A percentile compares a stretch with the other conserved stretches of the same genome.
phyloP scores from a whole-genome alignment of 2,329 filamentous ascomycete species.

The Clarireedia homoeocarpa region DNA sequence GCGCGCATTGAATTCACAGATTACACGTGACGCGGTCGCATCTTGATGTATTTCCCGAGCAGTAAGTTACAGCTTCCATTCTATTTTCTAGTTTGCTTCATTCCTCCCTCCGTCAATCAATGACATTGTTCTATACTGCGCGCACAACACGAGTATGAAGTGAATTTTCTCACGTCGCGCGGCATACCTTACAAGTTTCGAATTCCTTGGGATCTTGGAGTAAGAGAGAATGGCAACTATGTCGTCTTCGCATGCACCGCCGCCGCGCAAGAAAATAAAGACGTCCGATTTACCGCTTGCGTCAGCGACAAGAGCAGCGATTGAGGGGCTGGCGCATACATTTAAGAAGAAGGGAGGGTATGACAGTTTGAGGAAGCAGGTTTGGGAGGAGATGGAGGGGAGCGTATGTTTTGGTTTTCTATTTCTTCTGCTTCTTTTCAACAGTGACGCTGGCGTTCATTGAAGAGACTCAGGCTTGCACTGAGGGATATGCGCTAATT shows the following conservation, averaged over 20 bases:
- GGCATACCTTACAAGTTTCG: background rate
- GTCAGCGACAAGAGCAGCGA: constrained; percentile 63
- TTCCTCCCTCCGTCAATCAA: too few relatives aligned
- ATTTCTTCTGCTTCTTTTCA: background rate
- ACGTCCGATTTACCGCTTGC: constrained; percentile 68
- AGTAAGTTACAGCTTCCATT: too few relatives aligned
- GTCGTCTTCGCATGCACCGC: constrained; percentile 6
- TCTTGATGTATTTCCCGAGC: too few relatives aligned
- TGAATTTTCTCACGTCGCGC: too few relatives aligned
- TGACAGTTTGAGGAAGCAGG: constrained; percentile 66
- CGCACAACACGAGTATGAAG: too few relatives aligned
- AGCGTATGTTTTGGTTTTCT: constrained; percentile 40
- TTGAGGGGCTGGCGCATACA: constrained; percentile 67
- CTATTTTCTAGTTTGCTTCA: too few relatives aligned
- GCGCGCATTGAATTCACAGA: too few relatives aligned
- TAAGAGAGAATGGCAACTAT: background rate
- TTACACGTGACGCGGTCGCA: too few relatives aligned
- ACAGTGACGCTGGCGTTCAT: background rate
- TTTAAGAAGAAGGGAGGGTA: constrained; percentile 87
- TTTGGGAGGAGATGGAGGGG: constrained; percentile 67
- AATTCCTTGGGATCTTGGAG: background rate
- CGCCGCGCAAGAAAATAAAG: constrained; percentile 49
- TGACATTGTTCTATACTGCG: too few relatives aligned
- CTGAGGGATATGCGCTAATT: background rate
- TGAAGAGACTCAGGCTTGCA: background rate